Evolutionary conservation across 108 stramenopile species (phyloP).

Genomic region (Mediolabrus comicus): DNA sequence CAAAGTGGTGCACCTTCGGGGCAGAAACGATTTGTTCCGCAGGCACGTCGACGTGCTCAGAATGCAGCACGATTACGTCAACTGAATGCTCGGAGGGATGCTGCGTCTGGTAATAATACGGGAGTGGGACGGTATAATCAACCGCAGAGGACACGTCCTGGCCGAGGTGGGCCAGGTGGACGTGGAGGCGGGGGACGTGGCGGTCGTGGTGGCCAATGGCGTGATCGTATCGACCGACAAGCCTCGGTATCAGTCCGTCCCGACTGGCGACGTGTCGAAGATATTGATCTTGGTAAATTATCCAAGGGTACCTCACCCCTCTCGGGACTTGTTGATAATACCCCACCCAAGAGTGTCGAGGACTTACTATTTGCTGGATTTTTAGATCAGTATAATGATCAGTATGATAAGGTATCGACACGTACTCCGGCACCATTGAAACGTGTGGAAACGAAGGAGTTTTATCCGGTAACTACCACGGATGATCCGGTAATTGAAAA

Average conservation of each 20-base stretch:
- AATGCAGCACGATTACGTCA: constrained; percentile 66
- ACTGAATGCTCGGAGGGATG: constrained; percentile 73
- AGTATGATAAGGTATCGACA: constrained; percentile 89
- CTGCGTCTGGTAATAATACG: constrained; percentile 5
- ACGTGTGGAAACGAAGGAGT: constrained; percentile 83
- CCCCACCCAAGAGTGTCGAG: constrained; percentile 50
- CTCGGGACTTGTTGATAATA: constrained; percentile 26
- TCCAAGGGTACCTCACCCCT: constrained; percentile 64
- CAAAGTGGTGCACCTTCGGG: constrained; percentile 7
- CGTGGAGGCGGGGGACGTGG: constrained; percentile 54
- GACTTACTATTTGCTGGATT: constrained; percentile 94
- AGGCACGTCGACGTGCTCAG: constrained; percentile 51
- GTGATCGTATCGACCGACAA: constrained; percentile 52
- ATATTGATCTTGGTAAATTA: constrained; percentile 91
- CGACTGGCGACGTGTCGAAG: constrained; percentile 91
- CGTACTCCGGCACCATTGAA: constrained; percentile 68
- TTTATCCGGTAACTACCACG: constrained; percentile 95
- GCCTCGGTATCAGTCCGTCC: constrained; percentile 87
- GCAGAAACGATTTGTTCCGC: constrained; percentile 62
- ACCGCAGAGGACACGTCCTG: constrained; percentile 43
- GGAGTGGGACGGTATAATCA: constrained; percentile 39
- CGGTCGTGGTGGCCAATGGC: constrained; percentile 47
- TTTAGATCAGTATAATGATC: constrained; percentile 92
- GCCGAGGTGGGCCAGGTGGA: constrained; percentile 52
- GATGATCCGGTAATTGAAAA: constrained; percentile 98